phyloP scores from a whole-genome alignment of 805 yeast species.

The Suhomyces sp. region DNA sequence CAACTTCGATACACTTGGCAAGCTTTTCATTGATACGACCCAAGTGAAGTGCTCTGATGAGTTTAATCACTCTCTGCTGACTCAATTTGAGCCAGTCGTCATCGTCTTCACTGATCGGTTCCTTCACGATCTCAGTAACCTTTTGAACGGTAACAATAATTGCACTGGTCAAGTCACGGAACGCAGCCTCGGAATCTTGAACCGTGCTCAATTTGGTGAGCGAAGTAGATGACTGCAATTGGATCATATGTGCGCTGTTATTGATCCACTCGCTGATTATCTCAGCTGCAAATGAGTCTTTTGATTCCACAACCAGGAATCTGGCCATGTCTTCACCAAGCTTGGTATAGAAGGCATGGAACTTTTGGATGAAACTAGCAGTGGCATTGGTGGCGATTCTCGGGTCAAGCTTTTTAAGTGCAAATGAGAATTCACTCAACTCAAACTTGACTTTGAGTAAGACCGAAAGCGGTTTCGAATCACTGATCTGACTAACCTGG shows the following conservation, averaged over 20 bases:
- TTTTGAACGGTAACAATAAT: slow-evolving; percentile 70
- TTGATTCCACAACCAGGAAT: slow-evolving; percentile 33
- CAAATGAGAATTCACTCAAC: slow-evolving; percentile 10
- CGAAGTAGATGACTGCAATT: slow-evolving; percentile 8
- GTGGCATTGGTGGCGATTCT: slow-evolving; percentile 12
- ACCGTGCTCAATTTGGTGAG: slow-evolving; percentile 8
- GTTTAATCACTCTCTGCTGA: slow-evolving; percentile 43
- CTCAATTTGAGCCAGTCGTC: slow-evolving; percentile 66
- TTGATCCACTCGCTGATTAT: slow-evolving; percentile 47
- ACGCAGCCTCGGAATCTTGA: slow-evolving; percentile 42
- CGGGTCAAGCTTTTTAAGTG: slow-evolving; percentile 19
- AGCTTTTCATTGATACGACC: slow-evolving; percentile 35
- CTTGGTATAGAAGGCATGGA: slow-evolving; percentile 17
- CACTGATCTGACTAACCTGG: slow-evolving; percentile 11
- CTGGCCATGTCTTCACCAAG: slow-evolving; percentile 23
- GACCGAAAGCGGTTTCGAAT: slow-evolving; percentile 8
- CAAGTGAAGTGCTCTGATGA: slow-evolving; percentile 43
- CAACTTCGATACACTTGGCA: slow-evolving; percentile 27
- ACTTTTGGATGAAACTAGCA: slow-evolving; percentile 16
- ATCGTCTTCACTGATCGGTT: slow-evolving; percentile 37
- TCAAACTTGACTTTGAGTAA: slow-evolving; percentile 17
- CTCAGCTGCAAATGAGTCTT: slow-evolving; percentile 46
- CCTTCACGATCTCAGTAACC: slow-evolving; percentile 36
- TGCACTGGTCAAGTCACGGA: slow-evolving; percentile 53
- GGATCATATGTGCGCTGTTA: neutral